phyloP scores from a whole-genome alignment of 2,329 filamentous ascomycete genomes.

The Teratosphaeria pseudoeucalypti region DNA sequence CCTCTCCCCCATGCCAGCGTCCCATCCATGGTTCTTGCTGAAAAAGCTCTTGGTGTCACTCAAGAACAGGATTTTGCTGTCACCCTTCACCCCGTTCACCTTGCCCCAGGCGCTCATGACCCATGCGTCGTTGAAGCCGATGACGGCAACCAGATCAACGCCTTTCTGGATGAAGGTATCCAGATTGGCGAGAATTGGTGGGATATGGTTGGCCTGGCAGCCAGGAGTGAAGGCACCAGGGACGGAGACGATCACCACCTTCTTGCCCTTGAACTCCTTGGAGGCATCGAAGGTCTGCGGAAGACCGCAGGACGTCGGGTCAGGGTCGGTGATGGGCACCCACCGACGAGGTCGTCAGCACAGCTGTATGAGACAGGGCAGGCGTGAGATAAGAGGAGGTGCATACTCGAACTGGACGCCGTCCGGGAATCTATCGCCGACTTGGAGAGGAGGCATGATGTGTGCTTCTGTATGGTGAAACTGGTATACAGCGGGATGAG shows the following conservation, averaged over 20 bases:
- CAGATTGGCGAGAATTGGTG: constrained; percentile 66
- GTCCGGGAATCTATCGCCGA: constrained; percentile 73
- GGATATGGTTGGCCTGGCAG: constrained; percentile 72
- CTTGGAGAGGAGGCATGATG: constrained; percentile 59
- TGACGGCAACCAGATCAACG: constrained; percentile 70
- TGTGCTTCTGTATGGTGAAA: background rate
- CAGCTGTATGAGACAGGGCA: background rate
- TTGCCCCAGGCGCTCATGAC: constrained; percentile 77
- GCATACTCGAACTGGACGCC: constrained; percentile 65
- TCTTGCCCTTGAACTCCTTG: constrained; percentile 63
- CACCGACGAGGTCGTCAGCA: constrained; percentile 41
- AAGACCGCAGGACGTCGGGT: constrained; percentile 66
- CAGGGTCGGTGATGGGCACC: constrained; percentile 64
- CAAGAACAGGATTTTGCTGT: constrained; percentile 67
- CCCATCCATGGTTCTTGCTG: constrained; percentile 70
- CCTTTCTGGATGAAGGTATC: constrained; percentile 65
- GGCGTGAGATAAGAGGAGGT: background rate
- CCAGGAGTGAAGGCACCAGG: constrained; percentile 70
- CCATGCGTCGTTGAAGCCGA: constrained; percentile 63
- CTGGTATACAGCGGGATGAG: background rate
- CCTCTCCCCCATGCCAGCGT: constrained; percentile 54
- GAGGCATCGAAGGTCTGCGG: constrained; percentile 70
- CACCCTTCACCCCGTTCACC: constrained; percentile 67
- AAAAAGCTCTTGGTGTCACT: constrained; percentile 59
- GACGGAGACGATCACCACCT: constrained; percentile 59